These are phyloP conservation scores for Geum urbanum DNA, from an alignment of 306 rosid species.

Conservation along the genomic window DNA sequence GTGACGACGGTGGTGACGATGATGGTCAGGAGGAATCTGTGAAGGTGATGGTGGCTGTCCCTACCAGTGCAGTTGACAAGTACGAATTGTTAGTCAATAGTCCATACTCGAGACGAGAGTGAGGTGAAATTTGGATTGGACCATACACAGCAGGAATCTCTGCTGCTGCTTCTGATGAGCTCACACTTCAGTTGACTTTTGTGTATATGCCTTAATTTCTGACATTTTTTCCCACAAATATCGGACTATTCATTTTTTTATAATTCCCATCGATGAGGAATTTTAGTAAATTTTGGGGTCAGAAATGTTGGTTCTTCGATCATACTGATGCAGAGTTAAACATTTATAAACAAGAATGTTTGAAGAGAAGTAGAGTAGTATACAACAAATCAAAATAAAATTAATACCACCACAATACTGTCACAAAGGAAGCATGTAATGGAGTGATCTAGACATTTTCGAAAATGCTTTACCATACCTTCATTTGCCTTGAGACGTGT, in stretches of 20 bases:
- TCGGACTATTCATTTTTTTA: background rate
- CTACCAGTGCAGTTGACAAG: constrained; percentile 53
- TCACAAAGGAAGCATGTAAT: no score
- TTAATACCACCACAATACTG: no score
- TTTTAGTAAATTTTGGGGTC: no score
- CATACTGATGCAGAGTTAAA: no score
- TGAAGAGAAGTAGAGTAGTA: no score
- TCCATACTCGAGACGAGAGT: constrained; percentile 23
- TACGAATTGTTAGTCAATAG: constrained; percentile 42
- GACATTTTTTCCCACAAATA: background rate
- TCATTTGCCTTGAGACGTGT: no score
- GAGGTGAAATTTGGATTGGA: background rate
- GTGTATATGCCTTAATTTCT: background rate
- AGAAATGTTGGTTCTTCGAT: no score
- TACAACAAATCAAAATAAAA: no score
- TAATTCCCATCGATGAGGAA: no score
- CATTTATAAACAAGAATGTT: no score
- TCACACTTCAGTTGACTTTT: background rate
- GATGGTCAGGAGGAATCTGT: constrained; percentile 47
- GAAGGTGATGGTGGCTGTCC: constrained; percentile 79
- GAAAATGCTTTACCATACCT: no score
- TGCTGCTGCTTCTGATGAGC: background rate
- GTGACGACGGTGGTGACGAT: background rate
- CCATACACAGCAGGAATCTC: background rate
- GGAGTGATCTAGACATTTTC: no score